Percentiles rank a stretch among this genome's conserved stretches.
Evolutionary conservation across 176 grass and related monocot genomes (phyloP).

Genomic region (Ampelocalamus luodianensis): DNA sequence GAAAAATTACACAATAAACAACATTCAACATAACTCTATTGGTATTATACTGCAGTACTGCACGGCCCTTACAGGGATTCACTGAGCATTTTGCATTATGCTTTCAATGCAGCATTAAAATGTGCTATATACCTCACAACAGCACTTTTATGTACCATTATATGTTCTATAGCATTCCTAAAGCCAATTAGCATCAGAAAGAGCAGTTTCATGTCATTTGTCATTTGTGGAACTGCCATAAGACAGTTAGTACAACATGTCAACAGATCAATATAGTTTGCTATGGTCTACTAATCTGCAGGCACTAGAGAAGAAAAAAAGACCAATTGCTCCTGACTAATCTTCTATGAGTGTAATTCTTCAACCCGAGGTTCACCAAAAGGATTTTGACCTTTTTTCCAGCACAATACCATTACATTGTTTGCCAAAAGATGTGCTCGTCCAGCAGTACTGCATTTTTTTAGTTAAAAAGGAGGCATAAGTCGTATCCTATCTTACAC

Average conservation of each 20-base stretch:
- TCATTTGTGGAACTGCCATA: conserved; percentile 17
- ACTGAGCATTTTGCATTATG: conserved; percentile 10
- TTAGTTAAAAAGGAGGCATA: conserved; percentile 2
- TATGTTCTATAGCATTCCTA: conserved; percentile 14
- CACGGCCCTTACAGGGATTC: neutral
- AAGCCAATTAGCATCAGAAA: conserved; percentile 20
- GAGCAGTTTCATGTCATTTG: neutral
- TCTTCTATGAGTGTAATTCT: neutral
- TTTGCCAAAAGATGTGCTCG: conserved; percentile 11
- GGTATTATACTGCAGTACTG: conserved; percentile 19
- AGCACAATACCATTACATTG: neutral
- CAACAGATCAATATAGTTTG: neutral
- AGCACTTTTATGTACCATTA: neutral
- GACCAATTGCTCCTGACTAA: neutral
- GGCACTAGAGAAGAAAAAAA: neutral
- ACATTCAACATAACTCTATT: neutral
- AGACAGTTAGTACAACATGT: neutral
- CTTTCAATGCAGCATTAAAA: conserved; percentile 11
- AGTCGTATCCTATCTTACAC: conserved; percentile 1
- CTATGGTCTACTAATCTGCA: neutral
- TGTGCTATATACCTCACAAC: neutral
- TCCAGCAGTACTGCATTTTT: neutral
- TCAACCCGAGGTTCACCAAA: neutral
- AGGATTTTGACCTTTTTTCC: neutral
- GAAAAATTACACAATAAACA: neutral